Base-by-base conservation (phyloP, 208 protist genomes). In the Histomonas meleagridis region DNA sequence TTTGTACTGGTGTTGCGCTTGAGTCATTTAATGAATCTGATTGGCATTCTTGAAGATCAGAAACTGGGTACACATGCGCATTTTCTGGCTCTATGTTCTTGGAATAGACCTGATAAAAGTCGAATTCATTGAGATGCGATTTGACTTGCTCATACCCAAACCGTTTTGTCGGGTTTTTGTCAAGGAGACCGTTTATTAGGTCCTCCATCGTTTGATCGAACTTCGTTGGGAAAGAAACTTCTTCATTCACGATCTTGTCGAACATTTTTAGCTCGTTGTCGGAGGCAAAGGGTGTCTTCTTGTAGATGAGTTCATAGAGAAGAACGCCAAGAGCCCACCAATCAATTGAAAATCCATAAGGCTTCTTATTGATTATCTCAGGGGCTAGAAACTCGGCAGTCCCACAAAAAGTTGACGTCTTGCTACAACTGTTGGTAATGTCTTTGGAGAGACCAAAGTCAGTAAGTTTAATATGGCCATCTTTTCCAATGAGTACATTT, bases 391-490 rank as follows among this genome's bases (percentile, higher is more conserved):
- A 86, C 16, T 86, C 76, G 26, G 51, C 55, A 55, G 76, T 86
- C 1, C 76, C 76, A 46, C 40, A 51, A 35, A 86, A 86, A 16
- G 76, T 86, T 57, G 43, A 40, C 28, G 76, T 86, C 7, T 57
- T 46, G 51, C 55, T 48, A n/a, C n/a, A n/a, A 12, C 16, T 23
- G 16, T 86, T 43, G 26, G 18, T 51, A 9, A 86, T 57, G 5
- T 86, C 76, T 35, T 86, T 86, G 4, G 76, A 43, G 7, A 86
- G 38, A 38, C 76, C 76, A 46, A 86, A 86, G 32, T 86, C 76
- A 18, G 76, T 86, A 28, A 86, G 18, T 48, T 86, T 86, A 38
- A 86, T 86, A 55, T 86, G 76, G 0, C 76, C 76, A 18, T 86
- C n/a, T 57, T 48, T 7, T 38, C 32, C 43, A 26, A 86, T 14